Base-by-base conservation (phyloP, 2,329 filamentous ascomycete species). In the Alternaria panax region DNA sequence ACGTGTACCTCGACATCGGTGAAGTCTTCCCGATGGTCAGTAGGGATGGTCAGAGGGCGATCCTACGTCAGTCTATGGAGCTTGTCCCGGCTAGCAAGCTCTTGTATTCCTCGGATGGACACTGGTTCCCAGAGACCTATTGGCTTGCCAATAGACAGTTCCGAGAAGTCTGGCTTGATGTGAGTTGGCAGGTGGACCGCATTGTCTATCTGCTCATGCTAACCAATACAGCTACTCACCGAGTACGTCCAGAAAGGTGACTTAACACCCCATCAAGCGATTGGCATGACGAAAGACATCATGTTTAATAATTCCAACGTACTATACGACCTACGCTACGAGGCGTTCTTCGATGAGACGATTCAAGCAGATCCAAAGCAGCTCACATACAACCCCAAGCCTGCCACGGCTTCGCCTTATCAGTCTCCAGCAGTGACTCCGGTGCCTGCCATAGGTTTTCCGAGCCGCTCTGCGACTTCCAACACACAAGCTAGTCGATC, bases 1-100 rank as follows among this genome's bases (percentile, higher is more conserved):
- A 96, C 70, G 90, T 91, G 2, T 95, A 92, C 72, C 86, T 92
- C 12, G 92, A 96, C 71, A 87, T 96, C 54, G 92, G 92, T 1
- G 90, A 93, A 71, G 89, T 95, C 0, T 96, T 95, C 60, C 92
- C 92, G 0, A 89, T 88, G 77, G 77, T 95, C 36, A 93, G 89
- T 63, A 85, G 89, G 48, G 87, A 92, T 59, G 92, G 91, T 0
- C 91, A 96, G 74, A 88, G 90, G 66, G 81, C 82, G 0, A 85
- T 92, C 1, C 65, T 96, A 12, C 86, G 88, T 43, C 86, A 95
- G 71, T 87, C 91, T 1, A 78, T 96, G 8, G 92, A 96, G 74
- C 76, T 94, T 4, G 90, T 88, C 22, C 92, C 92, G 0, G 87
- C 86, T 54, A 88, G 86, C 51, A 94, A 94, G 78, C 82, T 95